Base-by-base conservation (phyloP, 1,284 basidiomycete species). In the Caloboletus inedulis region DNA sequence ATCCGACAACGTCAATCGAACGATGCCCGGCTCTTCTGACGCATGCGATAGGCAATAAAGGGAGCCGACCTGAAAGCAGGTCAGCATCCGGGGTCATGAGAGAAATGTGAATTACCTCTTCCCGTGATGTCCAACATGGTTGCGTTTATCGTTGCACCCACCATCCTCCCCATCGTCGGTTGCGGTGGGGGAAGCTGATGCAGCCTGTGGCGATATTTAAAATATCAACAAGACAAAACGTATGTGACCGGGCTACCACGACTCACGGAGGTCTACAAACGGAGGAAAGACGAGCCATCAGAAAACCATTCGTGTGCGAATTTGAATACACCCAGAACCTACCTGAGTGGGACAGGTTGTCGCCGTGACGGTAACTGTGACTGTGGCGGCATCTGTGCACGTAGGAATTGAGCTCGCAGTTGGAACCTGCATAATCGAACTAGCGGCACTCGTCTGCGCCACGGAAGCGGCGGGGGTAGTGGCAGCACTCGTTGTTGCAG, bases 291-390 rank as follows among this genome's bases (percentile, higher is more conserved):
- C 33, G 3, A 41, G 3, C n/a, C 9, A 5, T 55, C 30, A 59
- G 19, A 36, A 46, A 13, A 21, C 3, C 2, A 21, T 2, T 27
- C 42, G 0, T 3, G 14, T 14, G 10, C 4, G 13, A 7, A 19
- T n/a, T n/a, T 18, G 23, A 5, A 37, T 23, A 21, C 7, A 16
- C 16, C 2, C 1, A 30, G 21, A 37, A 35, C 49, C n/a, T 49
- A 62, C 60, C 33, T 45, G 56, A 14, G 58, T 40, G 13, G 61
- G 47, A 23, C 52, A 59, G 6, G 23, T 35, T 5, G 48, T 56
- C 5, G 49, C 43, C n/a, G 49, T 60, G 21, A 52, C 48, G 0
- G 60, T 65, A 5, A 63, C 52, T 0, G 63, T 62, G 18, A 46
- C 47, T 0, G 43, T 43, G 8, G 35, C 10, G 2, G 29, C 18